These are phyloP conservation scores for Yamadazyma tumulicola DNA, from an alignment of 805 yeast genomes.

Conservation along the genomic window DNA sequence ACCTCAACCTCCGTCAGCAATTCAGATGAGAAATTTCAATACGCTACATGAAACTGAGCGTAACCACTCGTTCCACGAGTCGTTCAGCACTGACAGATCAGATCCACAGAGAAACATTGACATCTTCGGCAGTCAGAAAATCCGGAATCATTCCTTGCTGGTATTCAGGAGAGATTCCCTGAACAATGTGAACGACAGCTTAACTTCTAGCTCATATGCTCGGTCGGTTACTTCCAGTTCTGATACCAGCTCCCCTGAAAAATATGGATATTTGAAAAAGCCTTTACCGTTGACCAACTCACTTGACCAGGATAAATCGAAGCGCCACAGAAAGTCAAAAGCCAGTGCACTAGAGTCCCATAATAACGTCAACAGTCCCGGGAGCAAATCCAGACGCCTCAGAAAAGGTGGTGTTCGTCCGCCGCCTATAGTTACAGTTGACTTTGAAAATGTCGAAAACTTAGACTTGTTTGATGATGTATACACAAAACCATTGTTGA, in stretches of 20 bases:
- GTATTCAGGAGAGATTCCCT: conserved; percentile 4
- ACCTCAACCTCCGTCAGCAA: conserved; percentile 15
- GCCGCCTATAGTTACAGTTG: conserved; percentile 38
- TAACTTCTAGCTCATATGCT: conserved; percentile 9
- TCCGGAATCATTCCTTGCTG: conserved; percentile 9
- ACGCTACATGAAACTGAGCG: conserved; percentile 3
- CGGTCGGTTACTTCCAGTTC: conserved; percentile 16
- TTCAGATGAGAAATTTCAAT: conserved; percentile 9
- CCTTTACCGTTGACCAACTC: conserved; percentile 5
- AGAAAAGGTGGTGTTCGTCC: conserved; percentile 18
- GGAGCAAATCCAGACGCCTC: neutral
- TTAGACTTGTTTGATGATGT: conserved; percentile 45
- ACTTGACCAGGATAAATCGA: conserved; percentile 1
- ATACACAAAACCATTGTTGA: conserved; percentile 38
- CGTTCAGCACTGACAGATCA: conserved; percentile 8
- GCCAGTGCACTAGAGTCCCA: neutral
- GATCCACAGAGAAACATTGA: neutral
- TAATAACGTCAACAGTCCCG: neutral
- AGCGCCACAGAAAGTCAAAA: conserved; percentile 1
- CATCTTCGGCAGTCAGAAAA: neutral
- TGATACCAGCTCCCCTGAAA: conserved; percentile 8
- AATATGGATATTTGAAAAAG: conserved; percentile 6
- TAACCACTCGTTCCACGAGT: conserved; percentile 7
- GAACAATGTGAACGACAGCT: neutral
- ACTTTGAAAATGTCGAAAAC: conserved; percentile 43